phyloP scores from a whole-genome alignment of 1,284 basidiomycete genomes.

The Leucoagaricus sp. region DNA sequence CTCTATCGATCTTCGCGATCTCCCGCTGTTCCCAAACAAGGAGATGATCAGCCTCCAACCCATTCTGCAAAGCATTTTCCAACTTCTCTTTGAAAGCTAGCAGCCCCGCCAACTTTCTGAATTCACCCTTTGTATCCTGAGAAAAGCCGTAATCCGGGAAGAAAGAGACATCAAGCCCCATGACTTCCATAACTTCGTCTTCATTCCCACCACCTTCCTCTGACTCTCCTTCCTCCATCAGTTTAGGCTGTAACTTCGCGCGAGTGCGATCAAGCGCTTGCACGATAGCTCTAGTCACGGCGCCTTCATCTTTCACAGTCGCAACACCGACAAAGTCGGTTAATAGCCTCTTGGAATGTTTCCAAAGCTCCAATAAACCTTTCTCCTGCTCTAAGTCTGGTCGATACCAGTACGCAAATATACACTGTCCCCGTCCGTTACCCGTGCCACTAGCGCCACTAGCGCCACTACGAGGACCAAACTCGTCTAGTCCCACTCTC shows the following conservation, averaged over 20 bases:
- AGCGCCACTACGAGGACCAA: constrained; percentile 2
- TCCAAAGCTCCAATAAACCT: constrained; percentile 42
- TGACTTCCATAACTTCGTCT: not conserved
- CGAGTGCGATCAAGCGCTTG: not conserved
- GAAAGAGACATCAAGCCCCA: not conserved
- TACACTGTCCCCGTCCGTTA: constrained; percentile 48
- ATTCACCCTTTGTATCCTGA: not conserved
- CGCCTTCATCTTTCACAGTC: constrained; percentile 11
- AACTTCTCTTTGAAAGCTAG: not conserved
- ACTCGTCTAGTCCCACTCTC: constrained; percentile 32
- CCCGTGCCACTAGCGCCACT: constrained; percentile 19
- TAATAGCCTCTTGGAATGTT: constrained; percentile 15
- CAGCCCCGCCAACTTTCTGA: not conserved
- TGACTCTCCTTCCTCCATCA: not conserved
- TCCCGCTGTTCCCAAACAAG: constrained; percentile 4
- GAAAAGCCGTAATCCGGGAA: not conserved
- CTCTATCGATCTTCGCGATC: constrained; percentile 24
- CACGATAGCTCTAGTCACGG: not conserved
- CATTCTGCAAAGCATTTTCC: not conserved
- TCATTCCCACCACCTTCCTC: not conserved
- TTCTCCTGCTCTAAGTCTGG: constrained; percentile 40
- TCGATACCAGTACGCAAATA: constrained; percentile 57
- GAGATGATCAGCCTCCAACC: not conserved
- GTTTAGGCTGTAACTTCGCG: not conserved
- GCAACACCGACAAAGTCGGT: constrained; percentile 20